Conservation (phyloP, 2,329 filamentous ascomycete species). For the Samsoniella hepiali region DNA sequence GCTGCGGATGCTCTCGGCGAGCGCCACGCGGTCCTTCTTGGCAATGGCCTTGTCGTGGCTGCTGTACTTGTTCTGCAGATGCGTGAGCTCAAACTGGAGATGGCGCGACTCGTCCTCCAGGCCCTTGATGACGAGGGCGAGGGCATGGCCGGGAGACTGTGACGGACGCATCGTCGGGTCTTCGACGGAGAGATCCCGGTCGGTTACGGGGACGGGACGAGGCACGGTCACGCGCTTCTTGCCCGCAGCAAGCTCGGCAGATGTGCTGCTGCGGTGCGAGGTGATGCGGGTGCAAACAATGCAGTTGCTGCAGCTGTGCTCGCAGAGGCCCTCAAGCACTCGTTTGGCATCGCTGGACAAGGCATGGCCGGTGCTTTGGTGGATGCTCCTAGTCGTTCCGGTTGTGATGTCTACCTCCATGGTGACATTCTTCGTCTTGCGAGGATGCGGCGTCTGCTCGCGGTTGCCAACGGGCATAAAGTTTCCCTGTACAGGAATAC, state of each 20-base stretch:
- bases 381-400: constrained; percentile 17
- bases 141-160: constrained; percentile 66
- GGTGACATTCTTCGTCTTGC: constrained; percentile 15
- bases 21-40: constrained; percentile 58
- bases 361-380: constrained; percentile 37
- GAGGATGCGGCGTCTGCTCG: constrained; percentile 23
- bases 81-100: constrained; percentile 65
- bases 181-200: constrained; percentile 50
- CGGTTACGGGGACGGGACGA: constrained; percentile 64
- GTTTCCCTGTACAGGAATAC: constrained; percentile 25
- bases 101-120: constrained; percentile 77
- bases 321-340: constrained; percentile 51
- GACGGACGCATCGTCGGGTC: constrained; percentile 61
- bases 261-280: constrained; percentile 38
- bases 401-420: constrained; percentile 15
- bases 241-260: constrained; percentile 37
- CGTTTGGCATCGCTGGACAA: constrained; percentile 51
- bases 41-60: constrained; percentile 64
- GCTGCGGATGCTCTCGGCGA: constrained; percentile 59
- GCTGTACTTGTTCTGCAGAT: constrained; percentile 61
- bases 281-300: constrained; percentile 55
- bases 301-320: constrained; percentile 56
- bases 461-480: constrained; percentile 26
- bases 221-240: constrained; percentile 61
- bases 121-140: constrained; percentile 79